phyloP scores from a whole-genome alignment of 164 flowering plant genomes.

The Taxillus chinensis region DNA sequence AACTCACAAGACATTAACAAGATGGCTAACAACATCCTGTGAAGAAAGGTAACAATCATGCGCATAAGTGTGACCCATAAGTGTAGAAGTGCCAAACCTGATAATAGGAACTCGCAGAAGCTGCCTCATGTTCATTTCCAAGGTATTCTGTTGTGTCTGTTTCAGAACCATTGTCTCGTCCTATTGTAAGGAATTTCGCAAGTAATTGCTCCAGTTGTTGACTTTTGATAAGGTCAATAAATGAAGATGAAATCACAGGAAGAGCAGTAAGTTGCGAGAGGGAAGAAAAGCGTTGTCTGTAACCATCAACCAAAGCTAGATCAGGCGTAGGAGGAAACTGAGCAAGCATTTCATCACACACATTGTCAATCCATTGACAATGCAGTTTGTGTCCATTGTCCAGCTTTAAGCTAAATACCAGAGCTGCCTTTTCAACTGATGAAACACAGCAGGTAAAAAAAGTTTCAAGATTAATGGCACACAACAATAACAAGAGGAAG shows the following conservation, averaged over 20 bases:
- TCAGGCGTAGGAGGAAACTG: slow-evolving; percentile 63
- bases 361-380: slow-evolving; percentile 89
- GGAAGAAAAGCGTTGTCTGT: slow-evolving; percentile 39
- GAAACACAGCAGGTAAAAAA: background rate
- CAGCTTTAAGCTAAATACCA: slow-evolving; percentile 87
- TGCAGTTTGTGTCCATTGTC: slow-evolving; percentile 75
- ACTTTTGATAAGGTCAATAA: slow-evolving; percentile 50
- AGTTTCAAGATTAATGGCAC: background rate
- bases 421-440: slow-evolving; percentile 89
- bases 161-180: slow-evolving; percentile 20
- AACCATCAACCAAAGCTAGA: slow-evolving; percentile 52
- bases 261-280: slow-evolving; percentile 60
- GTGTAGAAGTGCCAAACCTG: slow-evolving; percentile 42
- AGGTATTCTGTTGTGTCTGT: slow-evolving; percentile 18
- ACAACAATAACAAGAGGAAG: background rate
- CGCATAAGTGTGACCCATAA: background rate
- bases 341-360: slow-evolving; percentile 69
- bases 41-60: too few relatives aligned
- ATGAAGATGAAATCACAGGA: slow-evolving; percentile 59
- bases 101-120: slow-evolving; percentile 41
- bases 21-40: too few relatives aligned
- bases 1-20: too few relatives aligned
- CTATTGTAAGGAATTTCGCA: slow-evolving; percentile 22
- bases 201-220: slow-evolving; percentile 62
- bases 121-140: slow-evolving; percentile 23